Base-by-base conservation (phyloP, 331 rosid genomes). In the Quercus lobata region DNA sequence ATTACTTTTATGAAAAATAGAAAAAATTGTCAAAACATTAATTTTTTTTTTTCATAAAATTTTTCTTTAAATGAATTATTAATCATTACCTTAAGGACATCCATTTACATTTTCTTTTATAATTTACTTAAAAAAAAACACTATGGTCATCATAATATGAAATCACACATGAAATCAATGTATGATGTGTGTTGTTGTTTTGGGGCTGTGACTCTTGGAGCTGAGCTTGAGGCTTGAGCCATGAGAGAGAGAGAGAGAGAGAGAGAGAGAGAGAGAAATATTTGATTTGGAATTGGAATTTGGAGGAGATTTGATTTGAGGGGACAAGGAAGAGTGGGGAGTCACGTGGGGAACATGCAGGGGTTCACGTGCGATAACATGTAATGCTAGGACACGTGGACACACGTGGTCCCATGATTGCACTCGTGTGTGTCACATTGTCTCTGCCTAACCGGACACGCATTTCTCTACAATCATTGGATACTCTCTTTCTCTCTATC, bases 391-490 rank as follows among this genome's bases (percentile, higher is more conserved):
- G 75, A 85, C 89, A 88, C 88, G 85, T 81, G 88, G 81, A 69
- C 54, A 78, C 81, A 81, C 83, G 74, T 89, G 92, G 90, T 82
- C 86, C 88, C 86, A 79, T 73, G 61, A 82, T 80, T 82, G 79
- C 85, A 58, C 90, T 84, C 92, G 92, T 88, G 92, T 84, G 87
- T 85, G 83, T 86, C 86, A 62, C 85, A 77, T 78, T 84, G 90
- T 84, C 87, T 72, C 83, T 84, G 84, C 75, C 10, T 24, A 70
- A 78, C 86, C 84, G 55, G 84, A 86, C 90, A 86, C 86, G 54
- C 80, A 81, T 37, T 58, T 72, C 88, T 66, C 81, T 56, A 77
- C 89, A 86, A 84, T 89, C 87, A 88, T 88, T 86, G 85, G 92
- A 78, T 75, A 55, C 91, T 77, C 56, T 73, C 73, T 37, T 5